phyloP scores from a whole-genome alignment of 257 asterid species.

The Schizonepeta tenuifolia region DNA sequence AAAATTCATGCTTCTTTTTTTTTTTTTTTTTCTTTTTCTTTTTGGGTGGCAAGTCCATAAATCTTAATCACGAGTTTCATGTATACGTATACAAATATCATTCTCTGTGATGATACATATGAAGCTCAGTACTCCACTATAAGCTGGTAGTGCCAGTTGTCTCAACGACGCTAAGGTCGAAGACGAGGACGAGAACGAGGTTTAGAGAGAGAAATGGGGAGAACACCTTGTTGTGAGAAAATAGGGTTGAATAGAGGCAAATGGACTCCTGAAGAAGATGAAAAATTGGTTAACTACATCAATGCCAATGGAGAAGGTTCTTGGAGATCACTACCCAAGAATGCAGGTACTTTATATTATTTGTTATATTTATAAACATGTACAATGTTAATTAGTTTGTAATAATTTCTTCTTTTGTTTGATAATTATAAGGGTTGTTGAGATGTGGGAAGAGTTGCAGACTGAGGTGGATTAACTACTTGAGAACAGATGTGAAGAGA shows the following conservation, averaged over 20 bases:
- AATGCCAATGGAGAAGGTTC: conserved; percentile 62
- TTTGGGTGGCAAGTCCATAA: background rate
- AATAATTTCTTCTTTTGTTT: background rate
- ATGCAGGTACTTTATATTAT: conserved; percentile 45
- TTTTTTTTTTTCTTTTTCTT: background rate
- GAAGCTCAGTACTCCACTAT: background rate
- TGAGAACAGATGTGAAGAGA: conserved; percentile 62
- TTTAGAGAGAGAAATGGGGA: conserved; percentile 39
- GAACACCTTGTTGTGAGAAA: conserved; percentile 59
- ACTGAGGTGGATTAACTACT: conserved; percentile 65
- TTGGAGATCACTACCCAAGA: conserved; percentile 66
- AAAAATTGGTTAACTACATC: conserved; percentile 48
- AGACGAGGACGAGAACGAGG: background rate
- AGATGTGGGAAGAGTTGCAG: conserved; percentile 75
- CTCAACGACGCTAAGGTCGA: background rate
- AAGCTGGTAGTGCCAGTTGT: background rate
- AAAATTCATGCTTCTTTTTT: no score
- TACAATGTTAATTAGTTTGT: no score
- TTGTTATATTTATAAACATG: no score
- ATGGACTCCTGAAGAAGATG: conserved; percentile 65
- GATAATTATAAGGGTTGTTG: conserved; percentile 42
- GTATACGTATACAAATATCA: background rate
- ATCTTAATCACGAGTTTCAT: background rate
- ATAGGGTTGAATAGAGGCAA: conserved; percentile 52
- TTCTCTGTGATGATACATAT: background rate